Evolutionary conservation across 192 early-diverging fungal species (phyloP), one percentile per base, ranked within the genome.

Genomic region (Coemansia umbellata): DNA sequence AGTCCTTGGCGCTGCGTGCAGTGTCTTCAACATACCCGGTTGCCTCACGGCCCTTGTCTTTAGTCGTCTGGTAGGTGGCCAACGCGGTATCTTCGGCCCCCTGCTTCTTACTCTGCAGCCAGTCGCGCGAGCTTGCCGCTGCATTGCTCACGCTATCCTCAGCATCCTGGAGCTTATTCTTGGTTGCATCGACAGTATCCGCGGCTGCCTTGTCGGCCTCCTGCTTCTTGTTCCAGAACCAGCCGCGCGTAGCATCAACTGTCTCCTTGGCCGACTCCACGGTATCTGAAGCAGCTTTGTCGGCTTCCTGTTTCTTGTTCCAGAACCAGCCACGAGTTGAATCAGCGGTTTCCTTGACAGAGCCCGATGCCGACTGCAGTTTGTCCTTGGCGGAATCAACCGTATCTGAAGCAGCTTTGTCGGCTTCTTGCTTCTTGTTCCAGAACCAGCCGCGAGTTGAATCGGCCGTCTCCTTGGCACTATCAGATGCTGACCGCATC

Each of bases 361-460:
- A 39, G 6, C 27, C 19, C 5, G 44, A 14, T 4, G 50, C 27
- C 0, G 47, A 43, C 15, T 22, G 30, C 9, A 44, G 51, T 1
- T 0, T 18, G 13, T 41, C 15, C 21, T 42, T 37, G n/a, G 48
- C 47, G 9, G 52, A 31, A 2, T 40, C 56, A 1, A 47, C 45
- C 5, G 43, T 27, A n/a, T 50, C 31, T 0, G 32, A 11, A 4
- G 48, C 40, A 2, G 61, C 40, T 10, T 48, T 33, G 15, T 60
- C 49, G 11, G 45, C 37, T 2, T 55, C 50, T 13, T 62, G 36
- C 18, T 62, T 69, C 35, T 49, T 62, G 59, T 23, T 53, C 66
- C 67, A 54, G 50, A 63, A 63, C 67, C 67, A 69, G 31, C 59
- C 59, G 19, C 54, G 58, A 13, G 66, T 37, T 11, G 50, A 42